Percentiles rank a stretch among this genome's conserved stretches.
Conservation (phyloP, 2,329 filamentous ascomycete genomes). For the Fusarium anguioides region DNA sequence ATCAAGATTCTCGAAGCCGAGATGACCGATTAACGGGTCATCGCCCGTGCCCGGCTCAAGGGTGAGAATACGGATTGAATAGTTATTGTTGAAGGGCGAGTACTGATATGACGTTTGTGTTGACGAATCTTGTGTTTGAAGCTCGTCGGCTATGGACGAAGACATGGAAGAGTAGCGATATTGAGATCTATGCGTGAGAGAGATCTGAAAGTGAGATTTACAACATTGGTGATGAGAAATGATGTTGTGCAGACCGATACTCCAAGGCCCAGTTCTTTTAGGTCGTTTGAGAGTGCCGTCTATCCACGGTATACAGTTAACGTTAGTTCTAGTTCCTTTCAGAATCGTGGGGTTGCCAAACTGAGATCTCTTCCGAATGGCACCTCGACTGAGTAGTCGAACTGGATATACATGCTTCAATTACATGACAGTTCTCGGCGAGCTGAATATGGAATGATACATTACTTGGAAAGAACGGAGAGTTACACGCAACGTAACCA, state of each 20-base stretch:
- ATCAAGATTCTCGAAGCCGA: conserved; percentile 43
- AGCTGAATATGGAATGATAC: background rate
- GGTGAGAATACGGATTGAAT: conserved; percentile 49
- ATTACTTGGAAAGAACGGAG: background rate
- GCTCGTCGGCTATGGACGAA: conserved; percentile 31
- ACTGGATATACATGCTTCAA: background rate
- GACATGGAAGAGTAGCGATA: conserved; percentile 16
- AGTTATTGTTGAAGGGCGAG: conserved; percentile 30
- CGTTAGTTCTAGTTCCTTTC: background rate
- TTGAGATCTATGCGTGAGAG: background rate
- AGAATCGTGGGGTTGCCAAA: background rate
- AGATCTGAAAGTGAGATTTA: background rate
- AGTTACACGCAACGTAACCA: background rate
- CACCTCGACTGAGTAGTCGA: background rate
- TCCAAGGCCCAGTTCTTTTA: conserved; percentile 23
- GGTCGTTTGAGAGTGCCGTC: background rate
- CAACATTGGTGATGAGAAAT: background rate
- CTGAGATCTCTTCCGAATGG: background rate
- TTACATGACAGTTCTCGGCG: conserved; percentile 7
- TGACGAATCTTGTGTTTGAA: background rate
- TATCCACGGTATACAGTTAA: background rate
- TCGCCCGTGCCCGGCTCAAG: conserved; percentile 45
- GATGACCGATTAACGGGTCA: conserved; percentile 45
- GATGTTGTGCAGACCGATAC: background rate
- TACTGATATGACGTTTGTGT: conserved; percentile 36